Evolutionary conservation across 108 stramenopile genomes (phyloP).

Genomic region (Schizochytrium sp.): DNA sequence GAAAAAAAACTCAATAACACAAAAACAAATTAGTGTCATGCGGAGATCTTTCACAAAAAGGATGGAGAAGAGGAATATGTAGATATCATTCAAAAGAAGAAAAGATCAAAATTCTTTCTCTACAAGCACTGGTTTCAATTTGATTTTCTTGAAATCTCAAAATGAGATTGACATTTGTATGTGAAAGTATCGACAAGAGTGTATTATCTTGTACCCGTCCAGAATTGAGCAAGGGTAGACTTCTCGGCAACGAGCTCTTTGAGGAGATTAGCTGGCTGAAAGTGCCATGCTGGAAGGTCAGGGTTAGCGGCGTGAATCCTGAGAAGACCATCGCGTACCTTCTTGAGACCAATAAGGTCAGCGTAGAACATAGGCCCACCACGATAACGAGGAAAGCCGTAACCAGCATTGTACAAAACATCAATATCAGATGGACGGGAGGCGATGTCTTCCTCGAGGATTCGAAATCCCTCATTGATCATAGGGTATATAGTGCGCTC

Average conservation of each 20-base stretch:
- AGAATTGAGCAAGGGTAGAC: conserved; percentile 6
- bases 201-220: not conserved
- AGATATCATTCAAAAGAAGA: too few relatives aligned
- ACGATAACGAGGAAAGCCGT: conserved; percentile 91
- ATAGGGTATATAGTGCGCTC: conserved; percentile 84
- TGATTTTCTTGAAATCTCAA: too few relatives aligned
- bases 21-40: too few relatives aligned
- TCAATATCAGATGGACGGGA: conserved; percentile 90
- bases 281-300: conserved; percentile 47
- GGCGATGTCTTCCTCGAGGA: conserved; percentile 96
- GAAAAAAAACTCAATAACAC: too few relatives aligned
- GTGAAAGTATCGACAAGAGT: too few relatives aligned
- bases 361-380: conserved; percentile 80
- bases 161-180: too few relatives aligned
- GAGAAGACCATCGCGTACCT: not conserved
- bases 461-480: conserved; percentile 95
- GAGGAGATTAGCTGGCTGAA: conserved; percentile 32
- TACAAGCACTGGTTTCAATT: too few relatives aligned
- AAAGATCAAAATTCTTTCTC: too few relatives aligned
- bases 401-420: conserved; percentile 93
- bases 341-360: conserved; percentile 12
- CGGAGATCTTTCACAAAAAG: too few relatives aligned
- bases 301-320: not conserved
- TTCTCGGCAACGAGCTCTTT: conserved; percentile 2
- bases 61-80: too few relatives aligned